phyloP scores from a whole-genome alignment of 371 early-diverging fungal species.

The Thermomucor indicae-seudaticae region DNA sequence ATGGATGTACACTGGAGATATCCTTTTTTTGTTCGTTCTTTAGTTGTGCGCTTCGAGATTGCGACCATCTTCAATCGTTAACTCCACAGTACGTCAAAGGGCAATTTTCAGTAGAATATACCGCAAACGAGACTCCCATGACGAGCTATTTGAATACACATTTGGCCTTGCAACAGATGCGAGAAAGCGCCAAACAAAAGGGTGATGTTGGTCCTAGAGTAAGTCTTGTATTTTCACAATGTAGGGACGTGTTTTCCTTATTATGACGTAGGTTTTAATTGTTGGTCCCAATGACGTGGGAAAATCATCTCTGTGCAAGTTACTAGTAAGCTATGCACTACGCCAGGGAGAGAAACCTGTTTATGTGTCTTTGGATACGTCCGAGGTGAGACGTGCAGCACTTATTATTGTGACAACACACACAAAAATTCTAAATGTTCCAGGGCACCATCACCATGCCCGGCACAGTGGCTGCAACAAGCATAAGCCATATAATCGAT shows the following conservation, averaged over 20 bases:
- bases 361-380: slow-evolving; percentile 83
- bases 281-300: slow-evolving; percentile 91
- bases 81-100: slow-evolving; percentile 52
- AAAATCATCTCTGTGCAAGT: slow-evolving; percentile 82
- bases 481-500: slow-evolving; percentile 72
- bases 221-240: too few relatives aligned
- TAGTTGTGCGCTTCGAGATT: not conserved
- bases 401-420: not conserved
- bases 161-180: slow-evolving; percentile 76
- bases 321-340: slow-evolving; percentile 81
- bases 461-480: slow-evolving; percentile 78
- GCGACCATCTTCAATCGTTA: not conserved
- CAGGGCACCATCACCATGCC: slow-evolving; percentile 85
- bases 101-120: slow-evolving; percentile 74
- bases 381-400: slow-evolving; percentile 47
- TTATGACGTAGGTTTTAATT: slow-evolving; percentile 59
- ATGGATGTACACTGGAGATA: slow-evolving; percentile 79
- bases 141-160: slow-evolving; percentile 83
- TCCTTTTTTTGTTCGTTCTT: slow-evolving; percentile 22
- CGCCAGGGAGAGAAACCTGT: slow-evolving; percentile 72
- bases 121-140: slow-evolving; percentile 95
- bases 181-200: slow-evolving; percentile 51
- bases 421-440: not conserved
- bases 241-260: not conserved
- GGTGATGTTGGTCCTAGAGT: slow-evolving; percentile 67